Base-by-base conservation (phyloP, 768 basidiomycete species). In the Hericium coralloides region DNA sequence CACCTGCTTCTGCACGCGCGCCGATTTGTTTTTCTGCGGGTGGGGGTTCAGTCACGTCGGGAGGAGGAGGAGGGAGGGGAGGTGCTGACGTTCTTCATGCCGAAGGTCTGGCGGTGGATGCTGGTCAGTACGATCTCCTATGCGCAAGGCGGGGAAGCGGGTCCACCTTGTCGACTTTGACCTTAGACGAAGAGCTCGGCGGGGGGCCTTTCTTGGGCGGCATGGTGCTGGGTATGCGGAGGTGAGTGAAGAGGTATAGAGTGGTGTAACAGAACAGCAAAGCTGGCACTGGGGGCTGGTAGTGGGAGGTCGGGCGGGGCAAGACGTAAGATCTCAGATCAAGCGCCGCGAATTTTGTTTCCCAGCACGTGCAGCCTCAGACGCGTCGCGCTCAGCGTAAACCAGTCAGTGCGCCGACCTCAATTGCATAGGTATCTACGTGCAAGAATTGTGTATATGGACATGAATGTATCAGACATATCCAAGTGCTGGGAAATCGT, bases 1-100 rank as follows among this genome's bases (percentile, higher is more conserved):
- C 20, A 95, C 85, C 61, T 92, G 80, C 63, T 87, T 83, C 76
- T 98, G 89, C 25, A 95, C 95, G 71, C 88, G 97, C 65, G 91
- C 73, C 2, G 93, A 95, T 75, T 92, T 94, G 69, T 93, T 94
- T 91, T 94, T 95, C 89, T 91, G 67, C 49, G 49, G 41, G 31
- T 49, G 41, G 52, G 53, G 31, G 23, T 47, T 55, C 53, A 25
- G 48, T 37, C 54, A 39, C 54, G 12, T 47, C 37, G 48, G 43
- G 17, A 45, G 5, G 23, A 4, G 4, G 43, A 15, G 43, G 48
- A 23, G 26, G 6, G 36, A 43, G 25, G 39, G 54, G 57, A 12
- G 2, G 6, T 37, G 76, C 85, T 62, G 60, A 89, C 89, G 71
- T 92, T 91, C 78, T 92, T 92, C 81, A 92, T 72, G 53, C 89